Evolutionary conservation across 768 basidiomycete species (phyloP).

Genomic region (Sarcomyxa edulis): DNA sequence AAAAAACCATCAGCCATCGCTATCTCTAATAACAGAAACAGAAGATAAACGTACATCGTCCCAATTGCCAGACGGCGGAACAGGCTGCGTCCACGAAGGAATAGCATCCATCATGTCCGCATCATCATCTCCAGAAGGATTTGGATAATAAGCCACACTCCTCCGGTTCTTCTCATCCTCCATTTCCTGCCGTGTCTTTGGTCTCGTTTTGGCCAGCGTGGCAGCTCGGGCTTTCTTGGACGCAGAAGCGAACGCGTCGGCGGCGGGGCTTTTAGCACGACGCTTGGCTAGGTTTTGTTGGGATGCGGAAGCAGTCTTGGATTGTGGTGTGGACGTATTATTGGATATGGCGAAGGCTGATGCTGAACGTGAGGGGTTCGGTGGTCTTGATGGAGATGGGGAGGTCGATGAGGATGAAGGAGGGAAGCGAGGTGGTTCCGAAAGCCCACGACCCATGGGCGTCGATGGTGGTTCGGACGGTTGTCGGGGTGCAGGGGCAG

Average conservation of each 20-base stretch:
- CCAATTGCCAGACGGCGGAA: slow-evolving; percentile 69
- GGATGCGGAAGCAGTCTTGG: slow-evolving; percentile 14
- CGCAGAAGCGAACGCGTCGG: slow-evolving; percentile 24
- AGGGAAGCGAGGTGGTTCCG: slow-evolving; percentile 32
- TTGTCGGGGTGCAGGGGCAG: slow-evolving; percentile 29
- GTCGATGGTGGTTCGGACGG: slow-evolving; percentile 47
- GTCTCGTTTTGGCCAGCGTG: slow-evolving; percentile 24
- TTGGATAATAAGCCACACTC: slow-evolving; percentile 68
- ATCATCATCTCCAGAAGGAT: slow-evolving; percentile 44
- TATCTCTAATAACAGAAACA: slow-evolving; percentile 1
- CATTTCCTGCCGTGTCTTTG: slow-evolving; percentile 33
- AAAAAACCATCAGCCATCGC: slow-evolving; percentile 8
- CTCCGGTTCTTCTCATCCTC: slow-evolving; percentile 42
- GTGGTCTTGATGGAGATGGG: too few species aligned
- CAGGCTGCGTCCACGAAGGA: slow-evolving; percentile 77
- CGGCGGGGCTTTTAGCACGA: slow-evolving; percentile 15
- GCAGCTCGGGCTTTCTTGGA: slow-evolving; percentile 35
- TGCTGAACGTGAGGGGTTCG: slow-evolving; percentile 20
- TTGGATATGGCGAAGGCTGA: slow-evolving; percentile 21
- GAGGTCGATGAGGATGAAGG: slow-evolving; percentile 23
- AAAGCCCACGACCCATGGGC: slow-evolving; percentile 26
- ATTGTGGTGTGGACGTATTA: too few species aligned
- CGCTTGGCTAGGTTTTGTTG: slow-evolving; percentile 12
- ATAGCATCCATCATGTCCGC: slow-evolving; percentile 67
- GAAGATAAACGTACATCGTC: slow-evolving; percentile 58